phyloP scores from a whole-genome alignment of 2,329 filamentous ascomycete genomes.

The Penicillium hordei region DNA sequence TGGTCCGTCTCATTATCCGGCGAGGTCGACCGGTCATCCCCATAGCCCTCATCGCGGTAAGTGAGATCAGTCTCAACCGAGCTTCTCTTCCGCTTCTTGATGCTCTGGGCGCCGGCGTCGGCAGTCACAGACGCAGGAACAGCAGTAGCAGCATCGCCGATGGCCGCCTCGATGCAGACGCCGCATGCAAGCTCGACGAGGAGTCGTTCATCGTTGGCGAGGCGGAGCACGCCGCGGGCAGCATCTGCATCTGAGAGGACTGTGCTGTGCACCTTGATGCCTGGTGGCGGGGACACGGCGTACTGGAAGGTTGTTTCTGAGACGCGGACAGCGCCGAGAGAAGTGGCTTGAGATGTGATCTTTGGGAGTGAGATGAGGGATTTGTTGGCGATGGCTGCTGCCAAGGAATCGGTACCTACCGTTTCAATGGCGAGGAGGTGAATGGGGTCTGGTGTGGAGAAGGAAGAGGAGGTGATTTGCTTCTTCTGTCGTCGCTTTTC shows the following conservation, averaged over 20 bases:
- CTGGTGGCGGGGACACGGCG: constrained; percentile 48
- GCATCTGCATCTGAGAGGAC: constrained; percentile 76
- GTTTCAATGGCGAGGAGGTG: constrained; percentile 75
- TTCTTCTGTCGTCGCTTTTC: constrained; percentile 48
- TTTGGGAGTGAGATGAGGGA: constrained; percentile 64
- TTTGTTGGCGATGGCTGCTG: constrained; percentile 55
- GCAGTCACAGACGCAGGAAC: constrained; percentile 7
- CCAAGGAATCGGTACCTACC: constrained; percentile 67
- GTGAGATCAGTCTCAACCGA: constrained; percentile 6
- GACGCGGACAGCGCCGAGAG: constrained; percentile 71
- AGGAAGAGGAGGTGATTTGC: constrained; percentile 12
- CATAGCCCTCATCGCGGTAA: constrained; percentile 36
- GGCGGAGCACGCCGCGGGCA: constrained; percentile 70
- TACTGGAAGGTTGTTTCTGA: constrained; percentile 67
- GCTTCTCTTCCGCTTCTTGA: constrained; percentile 35
- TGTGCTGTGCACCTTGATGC: constrained; percentile 56
- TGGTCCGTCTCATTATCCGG: constrained; percentile 29
- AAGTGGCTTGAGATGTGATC: constrained; percentile 75
- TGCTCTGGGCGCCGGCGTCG: constrained; percentile 13
- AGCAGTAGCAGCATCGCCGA: constrained; percentile 33
- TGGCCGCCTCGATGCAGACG: constrained; percentile 63
- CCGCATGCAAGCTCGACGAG: constrained; percentile 85
- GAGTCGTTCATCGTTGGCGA: constrained; percentile 78
- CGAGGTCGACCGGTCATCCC: constrained; percentile 35
- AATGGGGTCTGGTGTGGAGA: constrained; percentile 32